Evolutionary conservation across 495 filamentous ascomycete species (phyloP).

Genomic region (Astrothelium macrocarpum): DNA sequence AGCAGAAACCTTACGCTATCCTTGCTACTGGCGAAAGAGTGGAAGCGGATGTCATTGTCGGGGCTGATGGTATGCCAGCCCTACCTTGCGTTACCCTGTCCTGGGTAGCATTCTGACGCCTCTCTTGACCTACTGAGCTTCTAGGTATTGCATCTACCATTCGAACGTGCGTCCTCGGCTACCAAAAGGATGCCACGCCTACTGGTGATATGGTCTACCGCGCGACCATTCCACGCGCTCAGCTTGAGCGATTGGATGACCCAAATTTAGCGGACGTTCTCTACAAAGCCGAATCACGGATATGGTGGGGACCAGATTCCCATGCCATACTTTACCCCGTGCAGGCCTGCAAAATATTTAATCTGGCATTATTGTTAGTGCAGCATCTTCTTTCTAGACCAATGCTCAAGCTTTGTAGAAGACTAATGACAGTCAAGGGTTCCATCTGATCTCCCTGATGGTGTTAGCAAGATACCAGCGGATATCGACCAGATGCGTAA

Average conservation of each 20-base stretch:
- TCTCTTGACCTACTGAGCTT: neutral
- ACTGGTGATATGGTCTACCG: conserved; percentile 9
- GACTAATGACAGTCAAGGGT: neutral
- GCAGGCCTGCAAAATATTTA: neutral
- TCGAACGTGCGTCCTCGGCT: conserved; percentile 8
- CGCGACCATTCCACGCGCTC: conserved; percentile 14
- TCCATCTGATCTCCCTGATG: conserved; percentile 9
- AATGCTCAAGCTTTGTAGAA: neutral
- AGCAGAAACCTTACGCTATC: conserved; percentile 30
- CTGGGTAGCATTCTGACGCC: neutral
- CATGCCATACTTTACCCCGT: neutral
- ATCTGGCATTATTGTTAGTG: neutral
- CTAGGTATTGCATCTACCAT: conserved; percentile 3
- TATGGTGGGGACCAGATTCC: neutral
- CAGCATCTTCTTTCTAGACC: neutral
- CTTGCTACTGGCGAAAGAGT: conserved; percentile 23
- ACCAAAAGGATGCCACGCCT: conserved; percentile 18
- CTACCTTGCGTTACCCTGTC: conserved; percentile 24
- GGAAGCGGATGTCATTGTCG: conserved; percentile 32
- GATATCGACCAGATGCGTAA: conserved; percentile 10
- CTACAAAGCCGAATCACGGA: neutral
- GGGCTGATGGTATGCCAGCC: conserved; percentile 38
- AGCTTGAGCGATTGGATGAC: neutral
- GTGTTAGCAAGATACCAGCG: conserved; percentile 7
- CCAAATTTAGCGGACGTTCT: neutral